A percentile compares a stretch with the other conserved stretches of the same genome.
phyloP scores from a whole-genome alignment of 805 yeast genomes.

The Myxozyma lipomycoides region DNA sequence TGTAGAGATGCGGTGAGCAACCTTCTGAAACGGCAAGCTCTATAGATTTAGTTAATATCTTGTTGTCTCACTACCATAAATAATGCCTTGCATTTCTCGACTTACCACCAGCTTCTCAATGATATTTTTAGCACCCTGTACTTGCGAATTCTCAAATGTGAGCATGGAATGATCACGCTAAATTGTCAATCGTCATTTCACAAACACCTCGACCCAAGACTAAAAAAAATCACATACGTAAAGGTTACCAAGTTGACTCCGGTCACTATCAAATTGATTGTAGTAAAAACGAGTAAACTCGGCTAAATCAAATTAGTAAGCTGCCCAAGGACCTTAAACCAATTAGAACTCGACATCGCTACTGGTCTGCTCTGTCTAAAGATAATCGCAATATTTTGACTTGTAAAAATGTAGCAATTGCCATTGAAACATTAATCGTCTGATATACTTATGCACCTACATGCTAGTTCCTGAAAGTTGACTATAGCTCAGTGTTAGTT shows the following conservation, averaged over 20 bases:
- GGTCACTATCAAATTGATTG: constrained; percentile 89
- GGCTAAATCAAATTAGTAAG: constrained; percentile 34
- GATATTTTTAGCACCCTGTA: constrained; percentile 90
- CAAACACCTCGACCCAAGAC: background rate
- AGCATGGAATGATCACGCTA: constrained; percentile 96
- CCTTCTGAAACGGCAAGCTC: constrained; percentile 86
- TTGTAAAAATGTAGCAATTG: background rate
- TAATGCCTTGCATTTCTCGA: background rate
- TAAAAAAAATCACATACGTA: constrained; percentile 48
- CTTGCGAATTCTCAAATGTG: constrained; percentile 90
- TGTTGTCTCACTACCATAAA: background rate
- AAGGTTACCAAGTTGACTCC: constrained; percentile 85
- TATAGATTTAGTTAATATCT: background rate
- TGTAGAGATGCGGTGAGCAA: constrained; percentile 88
- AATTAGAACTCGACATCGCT: background rate
- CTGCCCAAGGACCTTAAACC: too few species aligned
- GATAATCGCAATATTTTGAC: constrained; percentile 4
- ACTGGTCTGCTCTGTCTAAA: background rate
- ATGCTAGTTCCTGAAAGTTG: constrained; percentile 35
- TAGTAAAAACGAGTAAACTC: constrained; percentile 94
- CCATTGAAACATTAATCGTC: too few species aligned
- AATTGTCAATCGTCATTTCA: too few species aligned
- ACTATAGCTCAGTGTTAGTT: too few species aligned
- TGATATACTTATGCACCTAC: constrained; percentile 2
- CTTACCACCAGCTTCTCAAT: constrained; percentile 74